Percentiles rank a stretch among this genome's conserved stretches.
These are phyloP conservation scores for Aspergillus funiculosus DNA, from an alignment of 495 filamentous ascomycete species.

Conservation along the genomic window DNA sequence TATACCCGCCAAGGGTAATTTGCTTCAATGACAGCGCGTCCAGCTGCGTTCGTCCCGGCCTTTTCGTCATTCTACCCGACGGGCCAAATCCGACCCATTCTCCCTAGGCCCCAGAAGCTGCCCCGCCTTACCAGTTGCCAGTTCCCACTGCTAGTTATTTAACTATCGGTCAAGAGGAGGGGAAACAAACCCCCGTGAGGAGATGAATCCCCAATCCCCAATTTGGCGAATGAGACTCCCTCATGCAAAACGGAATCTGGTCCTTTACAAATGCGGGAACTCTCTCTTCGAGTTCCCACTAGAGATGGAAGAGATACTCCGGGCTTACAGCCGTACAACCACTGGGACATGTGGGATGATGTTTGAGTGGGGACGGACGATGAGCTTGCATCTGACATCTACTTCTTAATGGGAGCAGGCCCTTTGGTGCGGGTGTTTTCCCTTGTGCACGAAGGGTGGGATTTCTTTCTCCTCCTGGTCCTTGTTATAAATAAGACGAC, in stretches of 20 bases:
- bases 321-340: too few relatives aligned
- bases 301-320: too few relatives aligned
- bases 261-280: constrained; percentile 26
- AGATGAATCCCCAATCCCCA: not conserved
- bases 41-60: not conserved
- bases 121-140: constrained; percentile 12
- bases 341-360: too few relatives aligned
- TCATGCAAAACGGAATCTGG: constrained; percentile 15
- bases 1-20: constrained; percentile 8
- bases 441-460: too few relatives aligned
- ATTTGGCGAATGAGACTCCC: not conserved
- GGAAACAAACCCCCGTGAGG: constrained; percentile 6
- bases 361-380: too few relatives aligned
- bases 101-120: constrained; percentile 2
- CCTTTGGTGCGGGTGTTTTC: not conserved
- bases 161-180: too few relatives aligned
- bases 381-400: too few relatives aligned
- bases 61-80: not conserved
- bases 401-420: too few relatives aligned
- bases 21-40: constrained; percentile 10
- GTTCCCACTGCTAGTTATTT: too few relatives aligned
- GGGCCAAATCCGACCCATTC: not conserved
- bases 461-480: too few relatives aligned
- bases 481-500: too few relatives aligned
- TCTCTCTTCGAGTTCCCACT: too few relatives aligned